A percentile compares a stretch with the other conserved stretches of the same genome.
Evolutionary conservation across 2,329 filamentous ascomycete species (phyloP).

Genomic region (Remersonia thermophila): DNA sequence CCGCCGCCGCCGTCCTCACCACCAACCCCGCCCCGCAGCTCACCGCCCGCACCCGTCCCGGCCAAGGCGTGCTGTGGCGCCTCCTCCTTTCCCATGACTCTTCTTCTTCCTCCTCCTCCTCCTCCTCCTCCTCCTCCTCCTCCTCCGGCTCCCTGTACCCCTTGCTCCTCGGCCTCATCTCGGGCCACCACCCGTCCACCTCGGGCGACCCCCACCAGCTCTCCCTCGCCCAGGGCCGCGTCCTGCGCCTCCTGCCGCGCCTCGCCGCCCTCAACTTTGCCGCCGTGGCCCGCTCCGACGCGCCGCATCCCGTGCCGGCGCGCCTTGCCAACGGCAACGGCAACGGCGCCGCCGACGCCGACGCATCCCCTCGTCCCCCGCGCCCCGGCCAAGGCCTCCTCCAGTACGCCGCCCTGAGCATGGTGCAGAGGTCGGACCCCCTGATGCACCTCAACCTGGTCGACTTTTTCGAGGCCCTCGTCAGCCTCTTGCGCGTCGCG

Average conservation of each 20-base stretch:
- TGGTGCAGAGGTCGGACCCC: constrained; percentile 37
- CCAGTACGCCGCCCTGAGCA: constrained; percentile 37
- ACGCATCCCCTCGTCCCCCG: constrained; percentile 15
- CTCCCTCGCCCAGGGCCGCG: constrained; percentile 39
- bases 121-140: no score
- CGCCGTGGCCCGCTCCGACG: constrained; percentile 26
- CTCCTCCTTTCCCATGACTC: no score
- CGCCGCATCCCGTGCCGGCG: constrained; percentile 14
- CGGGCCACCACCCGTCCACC: constrained; percentile 20
- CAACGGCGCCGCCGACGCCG: neutral
- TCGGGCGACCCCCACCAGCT: constrained; percentile 26
- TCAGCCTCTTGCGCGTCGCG: constrained; percentile 34
- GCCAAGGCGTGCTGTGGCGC: constrained; percentile 41
- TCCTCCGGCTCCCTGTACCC: no score
- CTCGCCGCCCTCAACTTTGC: constrained; percentile 35
- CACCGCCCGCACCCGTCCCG: constrained; percentile 28
- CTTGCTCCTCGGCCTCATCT: constrained; percentile 27
- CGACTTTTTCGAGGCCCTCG: constrained; percentile 41
- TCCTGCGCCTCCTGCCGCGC: constrained; percentile 39
- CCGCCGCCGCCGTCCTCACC: constrained; percentile 6
- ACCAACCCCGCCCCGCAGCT: constrained; percentile 18
- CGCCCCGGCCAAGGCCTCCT: constrained; percentile 29
- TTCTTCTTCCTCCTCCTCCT: no score
- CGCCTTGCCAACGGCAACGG: constrained; percentile 11
- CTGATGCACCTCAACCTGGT: constrained; percentile 39